Evolutionary conservation across 179 eudicot species (phyloP).

Genomic region (Beta corolliflora): DNA sequence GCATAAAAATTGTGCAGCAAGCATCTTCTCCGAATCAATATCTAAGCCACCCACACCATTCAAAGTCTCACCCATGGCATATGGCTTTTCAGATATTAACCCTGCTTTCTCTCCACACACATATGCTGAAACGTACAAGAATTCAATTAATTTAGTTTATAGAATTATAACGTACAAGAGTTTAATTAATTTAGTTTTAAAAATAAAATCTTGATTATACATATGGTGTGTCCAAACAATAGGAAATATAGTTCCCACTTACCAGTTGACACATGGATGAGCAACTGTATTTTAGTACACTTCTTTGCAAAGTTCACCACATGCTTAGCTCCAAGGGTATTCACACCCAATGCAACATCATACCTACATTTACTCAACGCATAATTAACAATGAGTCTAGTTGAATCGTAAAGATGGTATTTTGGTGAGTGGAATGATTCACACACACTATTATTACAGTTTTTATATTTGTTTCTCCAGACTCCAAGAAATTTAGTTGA

Average conservation of each 20-base stretch:
- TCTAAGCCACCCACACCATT: conserved; percentile 39
- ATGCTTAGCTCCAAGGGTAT: conserved; percentile 39
- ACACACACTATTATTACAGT: too few relatives aligned
- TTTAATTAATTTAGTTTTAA: too few relatives aligned
- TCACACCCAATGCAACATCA: conserved; percentile 40
- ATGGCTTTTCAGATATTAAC: conserved; percentile 37
- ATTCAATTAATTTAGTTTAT: too few relatives aligned
- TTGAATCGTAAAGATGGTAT: too few relatives aligned
- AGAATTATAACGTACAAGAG: too few relatives aligned
- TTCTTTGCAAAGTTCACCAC: conserved; percentile 40
- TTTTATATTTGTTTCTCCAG: too few relatives aligned
- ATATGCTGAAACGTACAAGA: conserved; percentile 33
- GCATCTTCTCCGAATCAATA: conserved; percentile 32
- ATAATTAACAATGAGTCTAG: not conserved
- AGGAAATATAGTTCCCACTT: not conserved
- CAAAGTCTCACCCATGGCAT: conserved; percentile 36
- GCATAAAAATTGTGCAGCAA: conserved; percentile 42
- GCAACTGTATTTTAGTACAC: conserved; percentile 37
- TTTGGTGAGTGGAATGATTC: too few relatives aligned
- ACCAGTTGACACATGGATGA: conserved; percentile 54
- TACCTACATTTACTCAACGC: conserved; percentile 24
- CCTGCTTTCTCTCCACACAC: conserved; percentile 50
- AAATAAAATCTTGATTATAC: too few relatives aligned
- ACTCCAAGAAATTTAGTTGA: too few relatives aligned
- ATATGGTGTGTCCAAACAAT: not conserved